Base-by-base conservation (phyloP, 495 filamentous ascomycete species). In the Sporormia fimetaria region DNA sequence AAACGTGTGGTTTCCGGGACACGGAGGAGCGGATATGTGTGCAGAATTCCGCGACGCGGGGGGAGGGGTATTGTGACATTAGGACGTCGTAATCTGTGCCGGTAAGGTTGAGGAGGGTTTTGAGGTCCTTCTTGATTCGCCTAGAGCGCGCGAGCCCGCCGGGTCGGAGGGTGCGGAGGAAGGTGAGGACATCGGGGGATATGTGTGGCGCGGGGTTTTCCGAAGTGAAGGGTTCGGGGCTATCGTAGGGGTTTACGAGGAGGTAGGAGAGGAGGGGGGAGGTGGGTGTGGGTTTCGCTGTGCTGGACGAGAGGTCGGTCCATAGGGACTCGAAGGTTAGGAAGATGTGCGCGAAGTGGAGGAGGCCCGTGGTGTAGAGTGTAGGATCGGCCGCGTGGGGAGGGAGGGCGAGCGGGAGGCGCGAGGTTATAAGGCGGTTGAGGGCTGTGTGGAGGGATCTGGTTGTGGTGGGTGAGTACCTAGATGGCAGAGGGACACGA, bases 321-420 rank as follows among this genome's bases (percentile, higher is more conserved):
- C 59, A 67, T 33, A 57, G 37, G 0, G 52, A 50, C 40, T 73
- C 69, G 38, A 72, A 67, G 8, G 57, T 59, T 22, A 60, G 52
- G 52, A 62, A 72, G 33, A 73, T 62, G 12, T 58, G 56, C 4
- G 64, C 52, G 44, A 73, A 61, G 39, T 63, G 59, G 12, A 54
- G 39, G 15, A 74, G 47, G 27, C 67, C 70, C 15, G 41, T 42
- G 5, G 58, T 60, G 39, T 70, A 70, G 30, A 60, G 52, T 2
- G 37, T 38, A 0, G 62, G 59, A 11, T 37, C 48, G 9, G 55
- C 15, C 11, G 57, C 33, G 44, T 65, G 37, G 4, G 67, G 68
- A 11, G 68, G 68, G 6, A 70, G 56, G 8, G 62, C 56, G 21
- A 66, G 59, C 3, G 65, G 66, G 4, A 73, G 60, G 15, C 65